Evolutionary conservation across 2,329 filamentous ascomycete genomes (phyloP), one percentile per base, ranked within the genome.

Genomic region (Graphilbum sp.): DNA sequence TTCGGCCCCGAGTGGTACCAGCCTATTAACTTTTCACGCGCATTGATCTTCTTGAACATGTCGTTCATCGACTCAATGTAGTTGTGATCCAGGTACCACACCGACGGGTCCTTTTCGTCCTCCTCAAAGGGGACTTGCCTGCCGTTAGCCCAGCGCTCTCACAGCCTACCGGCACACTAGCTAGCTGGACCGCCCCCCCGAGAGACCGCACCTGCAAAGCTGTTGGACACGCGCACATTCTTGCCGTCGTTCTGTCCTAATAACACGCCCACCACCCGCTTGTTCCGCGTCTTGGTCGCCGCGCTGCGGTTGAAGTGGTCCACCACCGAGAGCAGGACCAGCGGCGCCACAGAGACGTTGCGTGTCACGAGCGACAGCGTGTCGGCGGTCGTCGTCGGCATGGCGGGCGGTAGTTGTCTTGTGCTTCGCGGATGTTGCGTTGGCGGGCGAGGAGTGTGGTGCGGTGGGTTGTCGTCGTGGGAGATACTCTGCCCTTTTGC

Each of bases 1-100:
- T 96, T 98, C 30, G 90, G 90, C 32, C 90, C 90, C 17, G 90
- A 93, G 63, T 98, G 90, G 62, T 98, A 98, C 90, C 90, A 98
- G 54, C 90, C 90, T 70, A 98, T 92, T 58, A 98, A 72, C 75
- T 96, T 96, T 67, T 98, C 90, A 46, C 84, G 72, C 44, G 90
- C 90, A 66, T 98, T 98, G 69, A 98, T 87, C 66, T 96, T 96
- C 70, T 98, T 98, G 73, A 98, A 98, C 90, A 98, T 98, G 61
- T 96, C 90, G 64, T 90, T 93, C 90, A 98, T 98, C 50, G 80
- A 84, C 63, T 98, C 90, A 60, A 98, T 83, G 54, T 95, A 98
- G 72, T 96, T 96, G 71, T 98, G 90, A 59, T 98, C 90, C 47
- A 98, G 65, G 58, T 96, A 98, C 90, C 90, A 98, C 56, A 98